phyloP scores from a whole-genome alignment of 768 basidiomycete genomes.

The Suillus plorans region DNA sequence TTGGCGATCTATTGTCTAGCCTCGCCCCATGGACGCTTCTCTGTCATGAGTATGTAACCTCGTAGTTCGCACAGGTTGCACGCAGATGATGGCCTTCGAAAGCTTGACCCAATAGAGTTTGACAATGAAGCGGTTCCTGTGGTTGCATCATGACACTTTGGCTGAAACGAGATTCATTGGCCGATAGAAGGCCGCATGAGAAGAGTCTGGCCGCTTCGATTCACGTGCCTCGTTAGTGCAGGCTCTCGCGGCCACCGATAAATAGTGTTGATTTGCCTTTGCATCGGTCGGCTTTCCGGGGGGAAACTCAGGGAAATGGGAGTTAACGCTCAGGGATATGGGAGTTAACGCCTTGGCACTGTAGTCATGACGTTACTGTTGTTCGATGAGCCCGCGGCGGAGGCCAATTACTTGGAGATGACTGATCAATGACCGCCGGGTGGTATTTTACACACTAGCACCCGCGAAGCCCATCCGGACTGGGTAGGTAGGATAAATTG shows the following conservation, averaged over 20 bases:
- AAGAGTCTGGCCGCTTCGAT: background rate
- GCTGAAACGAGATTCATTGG: background rate
- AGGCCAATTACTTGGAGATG: background rate
- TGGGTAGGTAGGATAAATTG: background rate
- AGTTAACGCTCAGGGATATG: background rate
- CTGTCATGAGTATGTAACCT: background rate
- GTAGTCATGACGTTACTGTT: background rate
- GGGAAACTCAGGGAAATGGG: background rate
- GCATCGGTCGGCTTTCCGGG: background rate
- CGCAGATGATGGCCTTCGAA: background rate
- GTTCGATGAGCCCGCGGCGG: background rate
- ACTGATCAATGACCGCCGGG: background rate
- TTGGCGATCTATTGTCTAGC: background rate
- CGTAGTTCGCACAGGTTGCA: background rate
- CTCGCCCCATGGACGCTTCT: background rate
- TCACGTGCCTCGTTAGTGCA: background rate
- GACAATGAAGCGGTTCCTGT: background rate
- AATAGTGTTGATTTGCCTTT: background rate
- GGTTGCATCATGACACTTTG: conserved; percentile 2
- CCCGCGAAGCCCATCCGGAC: background rate
- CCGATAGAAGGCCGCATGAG: conserved; percentile 1
- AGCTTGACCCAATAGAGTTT: conserved; percentile 4
- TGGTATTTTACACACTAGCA: background rate
- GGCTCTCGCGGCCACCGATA: background rate
- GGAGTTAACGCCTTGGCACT: no score